These are phyloP conservation scores for Gremmenia infestans DNA, from an alignment of 2,329 filamentous ascomycete species.

Conservation along the genomic window DNA sequence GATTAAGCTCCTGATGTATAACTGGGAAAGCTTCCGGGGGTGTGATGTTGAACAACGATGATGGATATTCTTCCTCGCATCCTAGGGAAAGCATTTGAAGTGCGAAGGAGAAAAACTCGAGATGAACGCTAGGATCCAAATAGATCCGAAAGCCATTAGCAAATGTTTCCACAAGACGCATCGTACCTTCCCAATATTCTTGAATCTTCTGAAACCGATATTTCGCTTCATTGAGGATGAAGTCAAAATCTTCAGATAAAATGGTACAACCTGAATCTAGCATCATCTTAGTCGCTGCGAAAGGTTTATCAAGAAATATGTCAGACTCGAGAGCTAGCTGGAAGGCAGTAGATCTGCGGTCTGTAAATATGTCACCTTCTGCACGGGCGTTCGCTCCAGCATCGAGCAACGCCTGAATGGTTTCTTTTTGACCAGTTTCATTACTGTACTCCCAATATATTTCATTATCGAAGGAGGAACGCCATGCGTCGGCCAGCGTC, in stretches of 20 bases:
- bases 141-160: background rate
- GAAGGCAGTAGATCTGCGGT: background rate
- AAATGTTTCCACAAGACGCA: background rate
- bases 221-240: background rate
- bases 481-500: background rate
- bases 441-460: too few relatives aligned
- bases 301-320: background rate
- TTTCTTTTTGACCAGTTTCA: background rate
- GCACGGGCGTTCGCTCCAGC: background rate
- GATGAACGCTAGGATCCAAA: background rate
- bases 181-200: rapidly evolving
- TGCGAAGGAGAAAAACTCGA: background rate
- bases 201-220: too few relatives aligned
- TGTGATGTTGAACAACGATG: background rate
- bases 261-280: background rate
- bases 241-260: background rate
- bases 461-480: too few relatives aligned
- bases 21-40: background rate
- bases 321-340: background rate
- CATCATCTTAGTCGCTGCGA: background rate
- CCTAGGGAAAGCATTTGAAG: background rate
- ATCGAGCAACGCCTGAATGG: background rate
- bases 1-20: background rate
- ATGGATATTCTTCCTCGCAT: background rate
- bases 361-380: background rate